Base-by-base conservation (phyloP, 1,139 yeast genomes). In the Lodderomyces jiufengensis region DNA sequence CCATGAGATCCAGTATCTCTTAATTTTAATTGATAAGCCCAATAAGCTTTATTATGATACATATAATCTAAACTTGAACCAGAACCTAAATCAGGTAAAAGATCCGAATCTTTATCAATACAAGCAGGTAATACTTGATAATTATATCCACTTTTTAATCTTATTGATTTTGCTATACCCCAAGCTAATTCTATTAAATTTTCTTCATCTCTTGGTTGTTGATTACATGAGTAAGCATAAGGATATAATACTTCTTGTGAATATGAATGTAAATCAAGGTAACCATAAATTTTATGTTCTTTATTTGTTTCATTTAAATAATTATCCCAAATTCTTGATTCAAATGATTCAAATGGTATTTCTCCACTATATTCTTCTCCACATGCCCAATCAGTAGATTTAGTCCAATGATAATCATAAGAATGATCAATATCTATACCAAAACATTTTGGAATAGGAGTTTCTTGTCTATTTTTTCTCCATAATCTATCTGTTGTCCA, bases 351-450 rank as follows among this genome's bases (percentile, higher is more conserved):
- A 50, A 84, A 80, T 3, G 92, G 82, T 2, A 57, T 58, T 48
- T 80, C 84, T 9, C 97, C 97, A 33, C 84, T 70, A 56, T 85
- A 88, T 38, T 82, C 86, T 51, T 83, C 94, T 26, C 85, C 82
- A 59, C 96, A 88, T 3, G 92, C 86, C 58, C 77, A 66, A 41
- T 80, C 86, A 33, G 68, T 61, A 11, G 84, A 75, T 32, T 67
- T 64, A 5, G 77, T 68, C 82, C 92, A 85, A 50, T 83, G 87
- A 60, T 66, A 84, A 47, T 76, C 83, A 58, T 81, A 86, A 1
- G 95, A 82, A 51, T 84, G 95, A 55, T 86, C 96, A 40, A 88
- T 79, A 55, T 88, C 96, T 32, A 87, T 75, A 6, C 97, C 97
- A 34, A 72, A 66, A 57, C 97, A 88, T 30, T 70, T 60, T 4